Evolutionary conservation across 2,329 filamentous ascomycete genomes (phyloP), one percentile per base, ranked within the genome.

Genomic region (Emergomyces orientalis): DNA sequence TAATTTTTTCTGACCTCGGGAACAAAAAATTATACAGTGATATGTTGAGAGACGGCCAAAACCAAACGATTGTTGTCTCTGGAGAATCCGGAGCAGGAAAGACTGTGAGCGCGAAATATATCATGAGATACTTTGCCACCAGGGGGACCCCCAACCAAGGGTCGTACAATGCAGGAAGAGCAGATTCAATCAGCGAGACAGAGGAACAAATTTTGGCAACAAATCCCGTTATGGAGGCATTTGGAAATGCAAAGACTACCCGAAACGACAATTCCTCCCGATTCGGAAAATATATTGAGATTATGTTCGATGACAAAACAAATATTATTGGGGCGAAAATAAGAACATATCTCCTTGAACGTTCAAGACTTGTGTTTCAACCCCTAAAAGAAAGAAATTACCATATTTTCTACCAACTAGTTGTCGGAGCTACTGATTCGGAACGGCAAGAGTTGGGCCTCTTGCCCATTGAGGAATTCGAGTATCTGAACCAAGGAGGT

Each of bases 241-340:
- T 99, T 73, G 94, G 94, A 75, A 99, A 99, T 80, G 94, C 94
- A 62, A 99, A 99, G 80, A 99, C 94, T n/a, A 99, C 94, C 13
- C 85, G 94, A 75, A 99, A 99, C 79, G 94, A 99, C 79, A 99
- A 99, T 79, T 99, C 94, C 54, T 99, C 94, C 51, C 86, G 94
- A 72, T 99, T 99, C 77, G 94, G 94, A 76, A 99, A 99, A 82
- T 99, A 99, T 77, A 97, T 99, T 71, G 94, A 99, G 80, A 99
- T 99, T 74, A 93, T 97, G 91, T 99, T 99, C 76, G 92, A 97
- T 78, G 86, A 90, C 66, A 85, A 88, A 71, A 96, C 91, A 66
- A 94, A 95, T 75, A 99, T 99, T 71, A 97, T 97, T 72, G 94
- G 94, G 69, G 94, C 94, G 63, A 95, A 95, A 80, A 99, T 99